These are phyloP conservation scores for Micractinium sp. DNA, from an alignment of 139 green algal species.

Conservation along the genomic window DNA sequence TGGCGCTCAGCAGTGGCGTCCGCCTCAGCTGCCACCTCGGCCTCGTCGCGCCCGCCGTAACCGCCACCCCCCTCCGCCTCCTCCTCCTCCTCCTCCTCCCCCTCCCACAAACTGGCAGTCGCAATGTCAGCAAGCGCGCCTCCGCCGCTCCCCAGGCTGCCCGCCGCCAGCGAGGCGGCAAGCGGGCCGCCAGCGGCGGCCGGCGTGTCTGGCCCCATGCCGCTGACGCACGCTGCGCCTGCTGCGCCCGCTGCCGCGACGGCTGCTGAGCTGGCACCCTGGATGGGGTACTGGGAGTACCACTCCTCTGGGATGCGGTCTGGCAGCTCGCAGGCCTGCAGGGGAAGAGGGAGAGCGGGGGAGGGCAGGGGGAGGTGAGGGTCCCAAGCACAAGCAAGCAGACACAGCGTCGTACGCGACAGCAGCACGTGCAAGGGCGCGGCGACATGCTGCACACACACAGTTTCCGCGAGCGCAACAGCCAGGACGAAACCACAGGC, in stretches of 20 bases:
- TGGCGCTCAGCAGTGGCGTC: background rate
- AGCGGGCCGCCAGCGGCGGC: background rate
- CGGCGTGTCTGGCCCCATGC: constrained; percentile 4
- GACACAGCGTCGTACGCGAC: too few species aligned
- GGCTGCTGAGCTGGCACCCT: background rate
- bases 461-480: too few species aligned
- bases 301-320: constrained; percentile 7
- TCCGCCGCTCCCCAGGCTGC: constrained; percentile 12
- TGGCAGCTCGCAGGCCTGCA: constrained; percentile 21
- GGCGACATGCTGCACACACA: too few species aligned
- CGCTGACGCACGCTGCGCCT: background rate
- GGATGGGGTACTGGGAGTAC: background rate
- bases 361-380: background rate
- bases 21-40: background rate
- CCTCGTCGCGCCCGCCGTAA: background rate
- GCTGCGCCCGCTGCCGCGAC: background rate
- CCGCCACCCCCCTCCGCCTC: background rate
- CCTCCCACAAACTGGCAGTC: constrained; percentile 21
- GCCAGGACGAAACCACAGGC: too few species aligned
- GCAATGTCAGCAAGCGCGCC: constrained; percentile 19
- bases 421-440: background rate
- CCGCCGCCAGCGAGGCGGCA: constrained; percentile 5
- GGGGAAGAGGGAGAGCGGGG: background rate
- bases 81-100: background rate
- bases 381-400: background rate